Percentiles rank a stretch among this genome's conserved stretches.
phyloP scores from a whole-genome alignment of 1,284 basidiomycete species.

The Ustilago hordei region DNA sequence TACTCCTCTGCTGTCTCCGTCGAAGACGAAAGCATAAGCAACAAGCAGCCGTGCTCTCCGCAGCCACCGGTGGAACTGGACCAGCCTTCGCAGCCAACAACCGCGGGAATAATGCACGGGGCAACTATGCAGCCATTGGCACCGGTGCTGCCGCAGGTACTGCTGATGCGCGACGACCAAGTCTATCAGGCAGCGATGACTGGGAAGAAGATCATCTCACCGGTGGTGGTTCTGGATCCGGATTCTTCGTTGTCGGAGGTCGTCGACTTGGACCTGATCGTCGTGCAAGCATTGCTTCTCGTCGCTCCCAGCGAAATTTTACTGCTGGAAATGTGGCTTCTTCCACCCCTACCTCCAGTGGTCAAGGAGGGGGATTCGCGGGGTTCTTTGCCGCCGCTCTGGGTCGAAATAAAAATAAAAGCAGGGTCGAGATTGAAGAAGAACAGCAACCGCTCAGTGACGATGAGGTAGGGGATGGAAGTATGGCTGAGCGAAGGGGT shows the following conservation, averaged over 20 bases:
- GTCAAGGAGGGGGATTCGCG: conserved; percentile 4
- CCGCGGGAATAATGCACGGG: conserved; percentile 23
- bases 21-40: conserved; percentile 28
- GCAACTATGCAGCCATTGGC: conserved; percentile 48
- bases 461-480: conserved; percentile 34
- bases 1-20: conserved; percentile 43
- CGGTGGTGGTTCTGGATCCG: conserved; percentile 43
- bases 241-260: conserved; percentile 61
- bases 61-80: conserved; percentile 26
- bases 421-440: conserved; percentile 33
- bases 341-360: not conserved
- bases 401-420: conserved; percentile 8
- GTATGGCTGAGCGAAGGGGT: conserved; percentile 40
- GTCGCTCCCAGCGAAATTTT: conserved; percentile 20
- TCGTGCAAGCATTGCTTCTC: conserved; percentile 28
- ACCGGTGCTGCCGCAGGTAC: conserved; percentile 28
- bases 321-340: conserved; percentile 23
- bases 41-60: conserved; percentile 22
- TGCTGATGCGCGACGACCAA: conserved; percentile 23
- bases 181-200: conserved; percentile 48
- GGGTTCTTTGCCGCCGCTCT: conserved; percentile 25
- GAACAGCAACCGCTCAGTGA: conserved; percentile 33
- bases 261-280: conserved; percentile 21
- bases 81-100: conserved; percentile 12
- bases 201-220: conserved; percentile 56